Evolutionary conservation across 257 asterid genomes (phyloP).

Genomic region (Ligustrum vulgare): DNA sequence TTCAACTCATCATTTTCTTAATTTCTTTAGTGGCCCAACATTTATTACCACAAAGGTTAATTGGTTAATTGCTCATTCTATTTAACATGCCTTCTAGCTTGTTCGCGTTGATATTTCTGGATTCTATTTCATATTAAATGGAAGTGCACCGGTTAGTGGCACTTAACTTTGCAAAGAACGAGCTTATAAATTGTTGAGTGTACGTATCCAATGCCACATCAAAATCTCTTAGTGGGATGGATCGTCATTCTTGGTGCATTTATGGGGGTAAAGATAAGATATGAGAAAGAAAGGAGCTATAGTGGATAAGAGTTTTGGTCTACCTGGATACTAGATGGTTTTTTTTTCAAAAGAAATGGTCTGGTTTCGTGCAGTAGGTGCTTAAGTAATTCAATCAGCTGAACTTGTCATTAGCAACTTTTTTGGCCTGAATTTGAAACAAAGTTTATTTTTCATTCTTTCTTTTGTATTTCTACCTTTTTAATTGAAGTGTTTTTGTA

Average conservation of each 20-base stretch:
- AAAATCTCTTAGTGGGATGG: background rate
- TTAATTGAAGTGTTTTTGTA: background rate
- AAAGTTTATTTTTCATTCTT: background rate
- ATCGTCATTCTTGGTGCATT: background rate
- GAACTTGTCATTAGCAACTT: background rate
- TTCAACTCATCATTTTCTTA: too few species aligned
- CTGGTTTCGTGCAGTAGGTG: background rate
- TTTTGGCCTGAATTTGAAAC: too few species aligned
- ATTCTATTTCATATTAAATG: background rate
- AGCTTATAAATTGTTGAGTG: background rate
- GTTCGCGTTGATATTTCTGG: background rate
- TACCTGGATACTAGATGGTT: background rate
- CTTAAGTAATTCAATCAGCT: background rate
- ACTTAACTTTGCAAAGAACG: too few species aligned
- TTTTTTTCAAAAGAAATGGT: too few species aligned
- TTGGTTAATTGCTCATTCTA: background rate
- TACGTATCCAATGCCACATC: background rate
- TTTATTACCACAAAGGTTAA: background rate
- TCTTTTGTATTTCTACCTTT: too few species aligned
- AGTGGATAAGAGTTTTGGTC: background rate
- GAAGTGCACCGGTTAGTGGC: background rate
- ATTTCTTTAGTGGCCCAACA: too few species aligned
- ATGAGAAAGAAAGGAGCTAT: background rate
- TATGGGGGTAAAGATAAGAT: background rate
- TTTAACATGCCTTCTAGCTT: background rate